Evolutionary conservation across 345 rosid species (phyloP).

Genomic region (Arabidopsis suecica): DNA sequence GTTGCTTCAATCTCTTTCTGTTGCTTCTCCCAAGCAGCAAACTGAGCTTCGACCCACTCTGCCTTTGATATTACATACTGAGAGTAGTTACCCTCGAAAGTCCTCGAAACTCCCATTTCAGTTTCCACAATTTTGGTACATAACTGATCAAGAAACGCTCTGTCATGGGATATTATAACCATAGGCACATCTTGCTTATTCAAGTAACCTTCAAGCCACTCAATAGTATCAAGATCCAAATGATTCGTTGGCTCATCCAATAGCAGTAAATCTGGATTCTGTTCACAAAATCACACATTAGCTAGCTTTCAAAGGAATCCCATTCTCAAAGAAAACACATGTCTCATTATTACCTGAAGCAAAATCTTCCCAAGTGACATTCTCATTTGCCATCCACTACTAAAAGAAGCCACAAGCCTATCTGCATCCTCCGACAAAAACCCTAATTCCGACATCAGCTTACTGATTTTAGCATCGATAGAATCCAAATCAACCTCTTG

Average conservation of each 20-base stretch:
- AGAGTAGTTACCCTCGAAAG: conserved; percentile 87
- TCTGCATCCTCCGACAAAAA: conserved; percentile 72
- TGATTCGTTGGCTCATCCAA: conserved; percentile 97
- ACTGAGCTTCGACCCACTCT: conserved; percentile 72
- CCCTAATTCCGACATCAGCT: conserved; percentile 85
- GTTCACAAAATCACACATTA: conserved; percentile 30
- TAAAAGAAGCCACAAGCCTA: conserved; percentile 91
- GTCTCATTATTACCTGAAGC: conserved; percentile 65
- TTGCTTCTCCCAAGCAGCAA: conserved; percentile 89
- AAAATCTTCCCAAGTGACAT: conserved; percentile 95
- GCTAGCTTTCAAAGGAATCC: not conserved
- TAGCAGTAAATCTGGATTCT: conserved; percentile 92
- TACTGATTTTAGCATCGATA: conserved; percentile 78
- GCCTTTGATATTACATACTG: conserved; percentile 72
- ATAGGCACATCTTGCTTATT: conserved; percentile 84
- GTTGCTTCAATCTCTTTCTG: conserved; percentile 87
- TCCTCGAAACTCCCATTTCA: conserved; percentile 88
- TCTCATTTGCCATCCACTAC: conserved; percentile 99
- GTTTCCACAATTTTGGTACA: conserved; percentile 97
- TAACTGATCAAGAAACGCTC: conserved; percentile 93
- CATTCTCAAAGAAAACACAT: not conserved
- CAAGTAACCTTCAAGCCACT: conserved; percentile 92
- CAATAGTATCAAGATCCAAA: conserved; percentile 88
- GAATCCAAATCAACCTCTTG: conserved; percentile 69
- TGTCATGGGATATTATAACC: conserved; percentile 94